Evolutionary conservation across 164 flowering plant species (phyloP), one percentile per base, ranked within the genome.

Genomic region (Tinospora cordifolia): DNA sequence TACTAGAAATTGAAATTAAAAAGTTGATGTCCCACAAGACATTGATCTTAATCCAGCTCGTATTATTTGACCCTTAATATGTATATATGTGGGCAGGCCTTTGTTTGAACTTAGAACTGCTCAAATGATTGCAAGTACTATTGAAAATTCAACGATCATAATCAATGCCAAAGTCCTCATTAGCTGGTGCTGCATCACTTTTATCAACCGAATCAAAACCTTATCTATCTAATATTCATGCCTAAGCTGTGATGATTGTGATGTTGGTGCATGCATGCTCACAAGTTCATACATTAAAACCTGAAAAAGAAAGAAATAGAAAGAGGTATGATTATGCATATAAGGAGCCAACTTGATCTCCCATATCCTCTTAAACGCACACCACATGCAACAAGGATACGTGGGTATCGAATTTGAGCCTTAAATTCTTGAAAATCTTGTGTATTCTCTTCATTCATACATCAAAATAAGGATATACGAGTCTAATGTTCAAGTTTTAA

Each of bases 231-330:
- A 54, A 54, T 54, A 54, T 54, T 54, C 60, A 54, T 54, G 60
- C 60, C 60, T 54, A 54, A 54, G 60, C 60, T 54, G 60, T 54
- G 60, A 54, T 54, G 60, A 54, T 54, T 24, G 60, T n/a, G 60
- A 54, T 54, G 60, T 54, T 54, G 60, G 60, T 17, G 22, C 59
- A 51, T 51, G 59, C 59, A 54, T 54, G 60, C 60, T 54, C 25
- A 54, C 24, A 54, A 54, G 60, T 17, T 54, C 24, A 0, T 21
- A 19, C 60, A 54, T 54, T 54, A 14, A 54, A 54, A 54, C 7
- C 7, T 3, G 60, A 54, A 22, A 54, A 54, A 54, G 21, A n/a
- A 8, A 54, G 12, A 44, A 22, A 51, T 51, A 3, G n/a, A 54
- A 19, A 19, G 21, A 30, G 36, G 36, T 30, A 30, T 30, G 36